Conservation (phyloP, 73 alveolate species). For the Paramecium octaurelia region DNA sequence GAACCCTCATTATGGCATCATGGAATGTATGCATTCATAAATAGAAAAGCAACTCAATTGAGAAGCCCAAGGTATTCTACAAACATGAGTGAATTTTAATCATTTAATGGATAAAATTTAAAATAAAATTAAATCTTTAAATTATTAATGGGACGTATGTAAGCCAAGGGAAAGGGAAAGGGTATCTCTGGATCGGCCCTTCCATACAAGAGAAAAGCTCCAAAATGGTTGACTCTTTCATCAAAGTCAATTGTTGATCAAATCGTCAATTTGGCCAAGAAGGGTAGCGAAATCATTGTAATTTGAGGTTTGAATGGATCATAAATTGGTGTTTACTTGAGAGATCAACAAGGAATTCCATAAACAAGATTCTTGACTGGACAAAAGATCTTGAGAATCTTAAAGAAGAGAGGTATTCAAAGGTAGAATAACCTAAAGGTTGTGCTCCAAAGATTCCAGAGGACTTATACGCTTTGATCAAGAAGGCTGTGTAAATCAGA, state of each 20-base stretch:
- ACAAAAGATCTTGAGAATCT: slow-evolving; percentile 59
- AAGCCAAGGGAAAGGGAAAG: slow-evolving; percentile 64
- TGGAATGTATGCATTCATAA: slow-evolving; percentile 1
- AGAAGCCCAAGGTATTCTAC: slow-evolving; percentile 37
- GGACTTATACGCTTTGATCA: slow-evolving; percentile 96
- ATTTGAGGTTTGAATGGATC: slow-evolving; percentile 56
- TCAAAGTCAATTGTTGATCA: slow-evolving; percentile 57
- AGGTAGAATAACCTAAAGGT: slow-evolving; percentile 55
- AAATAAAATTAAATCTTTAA: slow-evolving; percentile 40
- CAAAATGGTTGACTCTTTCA: slow-evolving; percentile 61
- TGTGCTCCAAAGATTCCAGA: slow-evolving; percentile 98
- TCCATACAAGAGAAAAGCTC: slow-evolving; percentile 64
- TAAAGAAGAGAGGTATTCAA: slow-evolving; percentile 57
- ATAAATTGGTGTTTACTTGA: slow-evolving; percentile 59
- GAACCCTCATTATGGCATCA: slow-evolving; percentile 58
- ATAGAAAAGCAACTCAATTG: background rate
- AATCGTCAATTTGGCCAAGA: slow-evolving; percentile 58
- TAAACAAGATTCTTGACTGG: slow-evolving; percentile 62
- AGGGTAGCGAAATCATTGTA: slow-evolving; percentile 25
- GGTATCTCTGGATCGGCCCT: slow-evolving; percentile 68
- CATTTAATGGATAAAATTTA: slow-evolving; percentile 39
- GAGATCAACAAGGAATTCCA: slow-evolving; percentile 63
- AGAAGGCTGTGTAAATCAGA: slow-evolving; percentile 97
- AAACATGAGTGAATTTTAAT: slow-evolving; percentile 11
- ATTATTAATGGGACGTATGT: slow-evolving; percentile 64